These are phyloP conservation scores for Gorgonomyces haynaldii DNA, from an alignment of 192 early-diverging fungal genomes.

Conservation along the genomic window DNA sequence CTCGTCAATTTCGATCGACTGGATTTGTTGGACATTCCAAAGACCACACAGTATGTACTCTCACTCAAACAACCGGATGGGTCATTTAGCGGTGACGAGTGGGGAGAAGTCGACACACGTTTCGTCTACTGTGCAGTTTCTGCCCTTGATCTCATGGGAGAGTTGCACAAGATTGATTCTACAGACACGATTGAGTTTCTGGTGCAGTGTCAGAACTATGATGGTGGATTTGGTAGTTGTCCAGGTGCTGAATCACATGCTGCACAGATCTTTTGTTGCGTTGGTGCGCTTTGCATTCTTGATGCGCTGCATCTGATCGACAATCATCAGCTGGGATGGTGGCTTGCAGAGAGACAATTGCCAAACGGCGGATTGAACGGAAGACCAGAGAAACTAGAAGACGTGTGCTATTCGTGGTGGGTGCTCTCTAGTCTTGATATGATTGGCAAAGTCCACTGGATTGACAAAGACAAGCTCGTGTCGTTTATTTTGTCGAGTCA, in stretches of 20 bases:
- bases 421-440: constrained; percentile 79
- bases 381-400: constrained; percentile 89
- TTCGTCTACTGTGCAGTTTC: constrained; percentile 82
- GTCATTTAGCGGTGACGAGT: constrained; percentile 80
- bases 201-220: constrained; percentile 76
- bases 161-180: constrained; percentile 54
- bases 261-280: constrained; percentile 82
- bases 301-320: constrained; percentile 67
- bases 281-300: constrained; percentile 79
- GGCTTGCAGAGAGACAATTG: constrained; percentile 90
- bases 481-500: constrained; percentile 75
- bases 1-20: constrained; percentile 70
- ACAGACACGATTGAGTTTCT: constrained; percentile 60
- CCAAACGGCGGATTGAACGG: constrained; percentile 89
- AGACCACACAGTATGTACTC: constrained; percentile 54
- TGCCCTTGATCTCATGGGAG: constrained; percentile 61
- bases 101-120: constrained; percentile 90
- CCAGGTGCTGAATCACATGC: constrained; percentile 89
- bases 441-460: constrained; percentile 73
- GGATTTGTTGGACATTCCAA: constrained; percentile 55
- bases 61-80: constrained; percentile 53
- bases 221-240: constrained; percentile 86
- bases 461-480: constrained; percentile 58
- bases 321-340: constrained; percentile 72
- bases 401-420: constrained; percentile 99